Evolutionary conservation across 805 yeast species (phyloP).

Genomic region (Jamesozyma spencerorum): DNA sequence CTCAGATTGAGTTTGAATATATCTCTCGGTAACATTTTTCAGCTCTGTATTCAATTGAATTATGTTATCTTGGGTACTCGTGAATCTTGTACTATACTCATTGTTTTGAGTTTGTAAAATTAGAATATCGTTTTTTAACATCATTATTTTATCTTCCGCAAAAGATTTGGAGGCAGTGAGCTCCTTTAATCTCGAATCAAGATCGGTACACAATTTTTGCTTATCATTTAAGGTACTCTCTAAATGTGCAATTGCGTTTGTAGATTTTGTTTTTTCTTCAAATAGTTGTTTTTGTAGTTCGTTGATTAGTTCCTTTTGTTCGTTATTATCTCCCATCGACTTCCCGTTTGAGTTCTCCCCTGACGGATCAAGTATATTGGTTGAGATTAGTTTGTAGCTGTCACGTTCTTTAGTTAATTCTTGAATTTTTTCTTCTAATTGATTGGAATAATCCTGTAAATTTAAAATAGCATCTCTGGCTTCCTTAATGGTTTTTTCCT

Average conservation of each 20-base stretch:
- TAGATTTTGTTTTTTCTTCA: background rate
- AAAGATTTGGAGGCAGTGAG: background rate
- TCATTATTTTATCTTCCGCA: background rate
- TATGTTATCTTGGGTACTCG: background rate
- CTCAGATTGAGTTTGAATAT: background rate
- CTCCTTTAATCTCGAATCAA: background rate
- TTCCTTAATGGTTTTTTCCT: constrained; percentile 41
- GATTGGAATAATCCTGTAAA: constrained; percentile 46
- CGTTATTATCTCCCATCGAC: no score
- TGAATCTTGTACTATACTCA: background rate
- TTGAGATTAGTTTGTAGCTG: constrained; percentile 36
- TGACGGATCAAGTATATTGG: background rate
- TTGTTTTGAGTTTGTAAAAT: background rate
- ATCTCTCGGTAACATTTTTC: background rate
- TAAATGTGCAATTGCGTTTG: background rate
- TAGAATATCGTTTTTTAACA: background rate
- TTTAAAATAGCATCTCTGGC: constrained; percentile 56
- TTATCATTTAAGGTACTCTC: background rate
- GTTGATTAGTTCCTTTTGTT: background rate
- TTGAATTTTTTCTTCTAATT: constrained; percentile 40
- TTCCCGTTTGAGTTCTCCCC: background rate
- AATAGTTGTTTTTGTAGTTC: background rate
- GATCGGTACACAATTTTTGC: background rate
- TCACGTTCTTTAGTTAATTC: constrained; percentile 58
- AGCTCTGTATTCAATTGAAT: background rate